Base-by-base conservation (phyloP, 768 basidiomycete species). In the Kwoniella newhampshirensis region DNA sequence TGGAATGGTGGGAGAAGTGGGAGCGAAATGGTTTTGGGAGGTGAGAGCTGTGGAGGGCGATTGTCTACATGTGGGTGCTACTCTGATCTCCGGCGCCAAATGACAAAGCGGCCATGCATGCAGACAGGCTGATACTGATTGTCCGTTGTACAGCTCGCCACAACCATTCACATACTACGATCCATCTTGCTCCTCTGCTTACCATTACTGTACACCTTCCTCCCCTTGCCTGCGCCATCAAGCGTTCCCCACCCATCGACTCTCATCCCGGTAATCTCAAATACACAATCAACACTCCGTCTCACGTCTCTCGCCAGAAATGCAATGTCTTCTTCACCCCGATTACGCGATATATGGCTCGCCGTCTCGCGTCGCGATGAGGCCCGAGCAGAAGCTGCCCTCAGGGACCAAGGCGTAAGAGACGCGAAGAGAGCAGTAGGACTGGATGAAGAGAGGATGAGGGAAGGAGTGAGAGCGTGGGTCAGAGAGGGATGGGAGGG, bases 31-130 rank as follows among this genome's bases (percentile, higher is more conserved):
- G 30, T 28, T 56, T 15, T 68, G 66, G 64, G 60, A 66, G 8
- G 15, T 71, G 11, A 53, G 62, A 32, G 55, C 52, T 9, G 39
- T 54, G 18, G 54, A 71, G n/a, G 69, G 69, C 9, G 64, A 71
- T 49, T 55, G 52, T 12, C 18, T 57, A 1, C 66, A 67, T 51
- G 69, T 71, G 47, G 54, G 69, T 67, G n/a, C n/a, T n/a, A n/a
- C n/a, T n/a, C n/a, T n/a, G n/a, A n/a, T n/a, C n/a, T n/a, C n/a
- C n/a, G n/a, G n/a, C n/a, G n/a, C n/a, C n/a, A n/a, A n/a, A n/a
- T n/a, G n/a, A n/a, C n/a, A n/a, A n/a, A n/a, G n/a, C n/a, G n/a
- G n/a, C n/a, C n/a, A n/a, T n/a, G n/a, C n/a, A n/a, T n/a, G n/a
- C n/a, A n/a, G n/a, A n/a, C n/a, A n/a, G n/a, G 51, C 51, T 51